A percentile compares a stretch with the other conserved stretches of the same genome.
phyloP scores from a whole-genome alignment of 306 rosid species.

The Fragaria nilgerrensis region DNA sequence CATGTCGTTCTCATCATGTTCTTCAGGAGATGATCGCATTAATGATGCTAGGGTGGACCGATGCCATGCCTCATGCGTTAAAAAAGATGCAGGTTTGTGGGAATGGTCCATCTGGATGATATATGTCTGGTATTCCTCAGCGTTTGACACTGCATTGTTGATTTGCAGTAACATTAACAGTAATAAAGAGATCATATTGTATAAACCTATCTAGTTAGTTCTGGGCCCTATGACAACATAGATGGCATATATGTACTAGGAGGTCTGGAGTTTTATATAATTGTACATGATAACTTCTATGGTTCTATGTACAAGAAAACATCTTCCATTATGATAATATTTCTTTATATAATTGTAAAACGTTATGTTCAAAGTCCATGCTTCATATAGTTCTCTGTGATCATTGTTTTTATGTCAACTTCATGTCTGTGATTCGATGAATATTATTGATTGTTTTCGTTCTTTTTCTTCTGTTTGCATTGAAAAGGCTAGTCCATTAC shows the following conservation, averaged over 20 bases:
- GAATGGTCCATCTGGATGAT: conserved; percentile 15
- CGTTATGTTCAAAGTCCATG: conserved; percentile 6
- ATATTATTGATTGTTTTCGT: too few relatives aligned
- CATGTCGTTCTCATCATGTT: background rate
- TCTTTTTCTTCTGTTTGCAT: background rate
- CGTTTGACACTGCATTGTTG: background rate
- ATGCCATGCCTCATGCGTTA: conserved; percentile 18
- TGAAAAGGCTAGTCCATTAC: background rate
- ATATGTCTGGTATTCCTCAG: conserved; percentile 9
- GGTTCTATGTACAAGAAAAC: background rate
- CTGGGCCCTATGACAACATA: background rate
- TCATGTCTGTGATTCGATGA: background rate
- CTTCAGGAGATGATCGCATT: background rate
- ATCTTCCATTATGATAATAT: background rate
- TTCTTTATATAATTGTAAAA: background rate
- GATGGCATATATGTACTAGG: background rate
- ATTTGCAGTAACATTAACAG: background rate
- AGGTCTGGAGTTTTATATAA: background rate
- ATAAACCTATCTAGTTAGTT: background rate
- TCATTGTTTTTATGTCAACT: background rate
- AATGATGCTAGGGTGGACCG: conserved; percentile 14
- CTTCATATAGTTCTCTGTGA: background rate
- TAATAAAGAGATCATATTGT: background rate
- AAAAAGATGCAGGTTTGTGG: background rate
- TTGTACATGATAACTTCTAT: background rate